Evolutionary conservation across 108 stramenopile genomes (phyloP).

Genomic region (Stephanodiscus triporus): DNA sequence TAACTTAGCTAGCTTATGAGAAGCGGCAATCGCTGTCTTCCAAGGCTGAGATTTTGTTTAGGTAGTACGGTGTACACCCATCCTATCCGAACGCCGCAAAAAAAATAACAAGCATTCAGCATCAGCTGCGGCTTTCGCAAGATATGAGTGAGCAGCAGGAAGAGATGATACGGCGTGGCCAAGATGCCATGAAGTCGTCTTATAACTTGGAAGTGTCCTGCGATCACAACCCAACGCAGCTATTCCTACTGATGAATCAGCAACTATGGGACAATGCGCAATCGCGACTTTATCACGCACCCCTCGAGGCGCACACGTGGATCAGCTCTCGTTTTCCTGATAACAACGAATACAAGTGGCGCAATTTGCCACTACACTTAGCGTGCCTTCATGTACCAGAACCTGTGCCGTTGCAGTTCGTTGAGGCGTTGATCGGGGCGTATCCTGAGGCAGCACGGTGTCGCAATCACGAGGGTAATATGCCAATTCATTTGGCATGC

Average conservation of each 20-base stretch:
- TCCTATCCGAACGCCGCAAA: too few species aligned
- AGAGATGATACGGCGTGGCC: background rate
- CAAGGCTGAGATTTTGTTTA: too few species aligned
- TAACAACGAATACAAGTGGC: background rate
- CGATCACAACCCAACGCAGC: constrained; percentile 12
- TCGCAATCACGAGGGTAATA: constrained; percentile 20
- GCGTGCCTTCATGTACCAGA: constrained; percentile 21
- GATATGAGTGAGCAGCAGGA: background rate
- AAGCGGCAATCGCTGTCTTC: too few species aligned
- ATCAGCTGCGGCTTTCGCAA: background rate
- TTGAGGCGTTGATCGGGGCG: constrained; percentile 16
- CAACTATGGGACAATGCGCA: constrained; percentile 19
- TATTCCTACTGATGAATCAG: constrained; percentile 25
- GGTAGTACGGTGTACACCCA: too few species aligned
- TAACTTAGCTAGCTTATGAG: background rate
- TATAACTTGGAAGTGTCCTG: constrained; percentile 8
- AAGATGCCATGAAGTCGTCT: constrained; percentile 34
- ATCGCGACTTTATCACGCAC: background rate
- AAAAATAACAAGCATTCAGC: too few species aligned
- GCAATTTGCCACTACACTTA: constrained; percentile 28
- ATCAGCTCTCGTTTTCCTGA: constrained; percentile 8
- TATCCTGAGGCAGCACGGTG: constrained; percentile 12
- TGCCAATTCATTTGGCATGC: constrained; percentile 29
- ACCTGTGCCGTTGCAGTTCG: constrained; percentile 22
- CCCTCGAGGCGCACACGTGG: constrained; percentile 18